Base-by-base conservation (phyloP, 2,329 filamentous ascomycete species). In the Aspergillus ustus region DNA sequence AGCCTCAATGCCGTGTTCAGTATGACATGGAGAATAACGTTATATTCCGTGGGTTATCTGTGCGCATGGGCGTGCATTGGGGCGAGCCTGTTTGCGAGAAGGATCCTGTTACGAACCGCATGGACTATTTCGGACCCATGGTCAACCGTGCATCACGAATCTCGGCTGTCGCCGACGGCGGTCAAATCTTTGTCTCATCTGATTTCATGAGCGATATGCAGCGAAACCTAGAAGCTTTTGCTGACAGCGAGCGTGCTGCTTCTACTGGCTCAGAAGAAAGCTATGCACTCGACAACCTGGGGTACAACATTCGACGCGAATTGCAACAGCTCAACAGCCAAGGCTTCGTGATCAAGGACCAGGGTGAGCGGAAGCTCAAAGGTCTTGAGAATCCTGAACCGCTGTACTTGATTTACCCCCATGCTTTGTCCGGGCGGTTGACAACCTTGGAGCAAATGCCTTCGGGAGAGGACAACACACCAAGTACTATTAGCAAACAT, bases 81-180 rank as follows among this genome's bases (percentile, higher is more conserved):
- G 95, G 95, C 67, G 89, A 91, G 62, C 95, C 94, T 6, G 93
- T 99, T 70, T 96, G 93, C 74, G 95, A 99, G 77, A 91, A 90
- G 52, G 95, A 99, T 77, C 95, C 95, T 0, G 93, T 99, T 53
- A 99, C 95, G 1, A 90, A 93, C 61, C 92, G 95, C 65, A 99
- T 99, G 95, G 95, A 99, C 72, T 99, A 99, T 80, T 99, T 98
- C 74, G 95, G 95, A 0, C 95, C 95, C 15, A 99, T 99, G 93
- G 95, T 99, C 72, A 99, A 99, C 79, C 93, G 96, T 73, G 92
- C 95, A 0, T 91, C 95, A 17, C 91, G 95, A 80, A 96, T 99
- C 67, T 95, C 92, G 7, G 90, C 92, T 22, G 93, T 97, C 48
- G 95, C 95, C 40, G 95, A 99, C 74, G 95, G 95, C 63, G 95